Base-by-base conservation (phyloP, 2,329 filamentous ascomycete genomes). In the Trichoderma sp. region DNA sequence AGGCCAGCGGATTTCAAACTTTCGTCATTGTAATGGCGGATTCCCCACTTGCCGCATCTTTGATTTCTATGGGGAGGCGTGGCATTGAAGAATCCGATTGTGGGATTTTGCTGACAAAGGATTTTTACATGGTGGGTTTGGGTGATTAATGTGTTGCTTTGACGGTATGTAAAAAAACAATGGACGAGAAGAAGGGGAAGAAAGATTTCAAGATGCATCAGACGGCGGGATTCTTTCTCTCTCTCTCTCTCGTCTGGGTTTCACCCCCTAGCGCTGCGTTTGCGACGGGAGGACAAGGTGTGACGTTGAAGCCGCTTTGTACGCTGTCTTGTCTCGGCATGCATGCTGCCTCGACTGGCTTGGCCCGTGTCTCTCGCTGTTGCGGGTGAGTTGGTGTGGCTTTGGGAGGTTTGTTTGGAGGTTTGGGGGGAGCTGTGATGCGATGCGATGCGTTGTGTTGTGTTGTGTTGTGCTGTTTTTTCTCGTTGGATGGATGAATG, bases 291-390 rank as follows among this genome's bases (percentile, higher is more conserved):
- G 63, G 53, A 66, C 64, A 58, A 32, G 25, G 53, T 56, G 50
- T 27, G 50, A 64, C 61, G 10, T 12, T 39, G 50, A 64, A 34
- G 34, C 61, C 61, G 61, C 52, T 64, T 64, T 9, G 12, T 32
- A 32, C 57, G 42, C 29, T 48, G 52, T 65, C 39, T 57, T 39
- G 34, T 29, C 42, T 66, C 39, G 64, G 52, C 25, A 58, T 66
- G 64, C 64, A 32, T 4, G 64, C 32, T 42, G 64, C 64, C 64
- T 66, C 22, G 37, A 66, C 32, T 42, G 10, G 27, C 17, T 66
- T 35, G 19, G 19, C 39, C 34, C 61, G 39, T 45, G 61, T 64
- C 50, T 64, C 61, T 64, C 61, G 61, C 60, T 53, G 22, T 42
- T 8, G 34, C n/a, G 27, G 37, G 12, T 34, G 61, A 37, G 42